Evolutionary conservation across 768 basidiomycete species (phyloP).

Genomic region (Collybia nuda): DNA sequence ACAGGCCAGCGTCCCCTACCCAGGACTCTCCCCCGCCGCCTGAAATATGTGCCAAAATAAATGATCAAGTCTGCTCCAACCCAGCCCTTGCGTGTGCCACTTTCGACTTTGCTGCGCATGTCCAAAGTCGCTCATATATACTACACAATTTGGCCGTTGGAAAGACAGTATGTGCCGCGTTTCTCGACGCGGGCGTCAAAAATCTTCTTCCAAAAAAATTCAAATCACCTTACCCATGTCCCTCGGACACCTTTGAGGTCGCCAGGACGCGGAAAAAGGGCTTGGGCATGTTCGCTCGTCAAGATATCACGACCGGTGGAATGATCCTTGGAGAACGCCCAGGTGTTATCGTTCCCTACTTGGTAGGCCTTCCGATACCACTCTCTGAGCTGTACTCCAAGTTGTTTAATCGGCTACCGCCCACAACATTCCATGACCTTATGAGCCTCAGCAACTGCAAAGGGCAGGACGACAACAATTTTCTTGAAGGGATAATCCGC

Average conservation of each 20-base stretch:
- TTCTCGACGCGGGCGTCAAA: constrained; percentile 31
- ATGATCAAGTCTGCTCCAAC: constrained; percentile 19
- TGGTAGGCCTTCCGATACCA: constrained; percentile 23
- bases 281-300: constrained; percentile 34
- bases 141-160: constrained; percentile 18
- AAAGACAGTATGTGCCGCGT: constrained; percentile 18
- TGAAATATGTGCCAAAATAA: constrained; percentile 16
- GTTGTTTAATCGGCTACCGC: constrained; percentile 26
- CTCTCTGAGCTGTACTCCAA: constrained; percentile 29
- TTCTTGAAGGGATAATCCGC: constrained; percentile 26
- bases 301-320: constrained; percentile 28
- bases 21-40: constrained; percentile 12
- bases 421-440: constrained; percentile 21
- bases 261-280: constrained; percentile 29
- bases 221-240: constrained; percentile 3
- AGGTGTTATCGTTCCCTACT: constrained; percentile 35
- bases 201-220: constrained; percentile 20
- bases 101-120: constrained; percentile 26
- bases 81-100: constrained; percentile 18
- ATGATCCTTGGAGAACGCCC: constrained; percentile 40
- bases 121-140: constrained; percentile 22
- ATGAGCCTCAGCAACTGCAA: constrained; percentile 29
- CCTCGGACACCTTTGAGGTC: constrained; percentile 17
- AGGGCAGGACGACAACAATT: constrained; percentile 7
- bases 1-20: neutral